Evolutionary conservation across 768 basidiomycete species (phyloP), one percentile per base, ranked within the genome.

Genomic region (Pholiota microspora): DNA sequence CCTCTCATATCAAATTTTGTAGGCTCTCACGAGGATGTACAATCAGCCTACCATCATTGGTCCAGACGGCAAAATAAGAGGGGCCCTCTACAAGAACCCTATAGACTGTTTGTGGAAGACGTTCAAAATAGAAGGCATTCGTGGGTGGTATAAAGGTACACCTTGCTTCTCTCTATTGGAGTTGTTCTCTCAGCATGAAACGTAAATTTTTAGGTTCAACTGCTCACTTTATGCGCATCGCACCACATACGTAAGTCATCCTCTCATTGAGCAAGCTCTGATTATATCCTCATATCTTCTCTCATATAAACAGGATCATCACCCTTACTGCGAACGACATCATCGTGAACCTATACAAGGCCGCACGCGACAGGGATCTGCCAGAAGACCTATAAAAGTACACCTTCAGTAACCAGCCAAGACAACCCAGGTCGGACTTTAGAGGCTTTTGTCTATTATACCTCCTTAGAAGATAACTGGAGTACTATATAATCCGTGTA

Each of bases 101-200:
- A 86, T 98, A 62, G 94, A 98, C 63, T 98, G 96, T 73, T 75
- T 99, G 47, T 96, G 90, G 92, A 98, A 97, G 77, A 99, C 97
- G 0, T 81, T 92, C 60, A 86, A 86, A 67, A 76, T 87, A 0
- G 97, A 99, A 73, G 97, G 97, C 28, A 71, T 94, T 8, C 76
- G 82, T 21, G 97, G 93, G n/a, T 92, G 89, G 89, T 99, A 99
- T 75, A 98, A 98, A 77, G 95, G 93, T 83, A n/a, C n/a, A n/a
- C n/a, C n/a, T 59, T 12, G 62, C 15, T 25, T 31, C 2, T 24
- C 18, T 7, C 28, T 34, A n/a, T 13, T 46, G 29, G 25, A 2
- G 25, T 18, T 24, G 4, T 47, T 63, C 58, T n/a, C 32, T 10
- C 46, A 25, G 34, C 10, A n/a, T 16, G 18, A 53, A 29, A 54